Evolutionary conservation across 108 stramenopile genomes (phyloP).

Genomic region (Epithemia pelagica): DNA sequence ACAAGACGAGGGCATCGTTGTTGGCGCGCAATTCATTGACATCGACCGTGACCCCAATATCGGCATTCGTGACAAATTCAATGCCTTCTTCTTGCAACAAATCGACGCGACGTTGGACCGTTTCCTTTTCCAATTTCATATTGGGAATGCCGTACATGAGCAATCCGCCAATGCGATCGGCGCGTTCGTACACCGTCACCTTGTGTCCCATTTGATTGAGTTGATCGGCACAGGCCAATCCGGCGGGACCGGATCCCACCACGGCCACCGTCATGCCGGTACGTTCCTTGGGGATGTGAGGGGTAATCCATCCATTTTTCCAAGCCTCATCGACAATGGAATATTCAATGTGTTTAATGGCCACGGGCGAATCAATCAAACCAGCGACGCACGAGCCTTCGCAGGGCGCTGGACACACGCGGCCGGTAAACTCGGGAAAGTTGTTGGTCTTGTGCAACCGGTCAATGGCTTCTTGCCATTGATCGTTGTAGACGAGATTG

Average conservation of each 20-base stretch:
- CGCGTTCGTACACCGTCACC: conserved; percentile 92
- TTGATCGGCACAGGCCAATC: conserved; percentile 89
- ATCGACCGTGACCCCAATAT: conserved; percentile 91
- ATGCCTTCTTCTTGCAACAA: conserved; percentile 93
- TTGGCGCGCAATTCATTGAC: conserved; percentile 84
- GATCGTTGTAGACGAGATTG: conserved; percentile 92
- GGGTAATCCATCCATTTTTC: conserved; percentile 88
- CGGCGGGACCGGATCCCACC: conserved; percentile 90
- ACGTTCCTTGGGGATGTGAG: conserved; percentile 84
- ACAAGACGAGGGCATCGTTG: conserved; percentile 83
- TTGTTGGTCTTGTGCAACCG: conserved; percentile 95
- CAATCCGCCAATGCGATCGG: conserved; percentile 93
- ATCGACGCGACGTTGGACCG: conserved; percentile 90
- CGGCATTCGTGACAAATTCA: conserved; percentile 90
- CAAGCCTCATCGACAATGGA: conserved; percentile 93
- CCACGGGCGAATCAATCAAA: conserved; percentile 88
- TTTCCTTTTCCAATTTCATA: conserved; percentile 97
- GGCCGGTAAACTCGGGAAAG: conserved; percentile 98
- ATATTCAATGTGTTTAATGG: conserved; percentile 98
- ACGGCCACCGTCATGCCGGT: conserved; percentile 94
- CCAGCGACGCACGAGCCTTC: conserved; percentile 97
- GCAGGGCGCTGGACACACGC: conserved; percentile 96
- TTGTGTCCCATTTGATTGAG: conserved; percentile 97
- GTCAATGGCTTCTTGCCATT: conserved; percentile 92
- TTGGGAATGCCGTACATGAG: conserved; percentile 98